Conservation (phyloP, 2,329 filamentous ascomycete genomes). For the Cytospora schulzeri region DNA sequence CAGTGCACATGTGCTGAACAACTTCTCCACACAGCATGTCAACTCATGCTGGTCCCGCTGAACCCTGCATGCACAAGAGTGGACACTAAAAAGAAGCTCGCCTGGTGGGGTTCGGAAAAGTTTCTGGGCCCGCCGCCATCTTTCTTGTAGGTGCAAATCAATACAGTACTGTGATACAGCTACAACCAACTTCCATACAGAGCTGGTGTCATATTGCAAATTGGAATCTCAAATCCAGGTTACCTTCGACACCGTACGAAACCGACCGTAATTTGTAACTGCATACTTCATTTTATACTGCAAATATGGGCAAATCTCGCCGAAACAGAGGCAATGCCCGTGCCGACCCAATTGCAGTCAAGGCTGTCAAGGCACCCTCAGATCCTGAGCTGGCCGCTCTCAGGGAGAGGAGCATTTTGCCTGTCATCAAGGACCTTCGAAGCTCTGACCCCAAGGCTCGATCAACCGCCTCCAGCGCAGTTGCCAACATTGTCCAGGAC, state of each 20-base stretch:
- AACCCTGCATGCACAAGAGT: constrained; percentile 9
- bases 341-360: constrained; percentile 55
- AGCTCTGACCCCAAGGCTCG: constrained; percentile 62
- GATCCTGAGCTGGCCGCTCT: constrained; percentile 66
- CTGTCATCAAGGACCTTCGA: constrained; percentile 62
- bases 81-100: neutral
- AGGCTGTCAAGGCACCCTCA: constrained; percentile 60
- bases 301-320: constrained; percentile 61
- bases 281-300: neutral
- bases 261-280: neutral
- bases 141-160: neutral
- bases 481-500: constrained; percentile 65
- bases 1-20: constrained; percentile 1
- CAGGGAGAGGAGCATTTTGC: constrained; percentile 64
- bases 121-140: constrained; percentile 3
- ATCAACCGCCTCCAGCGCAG: constrained; percentile 59
- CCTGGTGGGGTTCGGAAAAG: constrained; percentile 6
- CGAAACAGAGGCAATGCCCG: constrained; percentile 55
- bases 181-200: neutral
- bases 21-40: constrained; percentile 1
- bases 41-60: constrained; percentile 1
- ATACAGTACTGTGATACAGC: neutral
- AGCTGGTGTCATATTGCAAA: neutral
- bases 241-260: neutral
- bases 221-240: too few species aligned